phyloP scores from a whole-genome alignment of 2,329 filamentous ascomycete genomes.

The Paecilomyces sp. region DNA sequence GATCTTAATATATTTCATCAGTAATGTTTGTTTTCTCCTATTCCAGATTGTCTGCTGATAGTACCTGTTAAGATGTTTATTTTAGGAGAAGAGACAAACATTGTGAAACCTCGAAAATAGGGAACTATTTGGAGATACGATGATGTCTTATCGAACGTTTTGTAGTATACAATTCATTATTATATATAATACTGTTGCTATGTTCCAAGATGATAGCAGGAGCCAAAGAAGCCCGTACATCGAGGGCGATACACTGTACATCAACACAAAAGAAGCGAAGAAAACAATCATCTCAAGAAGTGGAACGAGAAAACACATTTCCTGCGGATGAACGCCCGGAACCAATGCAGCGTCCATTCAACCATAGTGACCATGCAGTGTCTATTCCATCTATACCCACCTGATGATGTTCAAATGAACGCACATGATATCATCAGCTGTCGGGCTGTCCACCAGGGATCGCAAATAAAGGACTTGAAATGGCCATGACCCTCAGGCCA shows the following conservation, averaged over 20 bases:
- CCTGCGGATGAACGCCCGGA: background rate
- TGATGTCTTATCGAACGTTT: background rate
- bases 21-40: too few species aligned
- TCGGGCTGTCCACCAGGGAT: background rate
- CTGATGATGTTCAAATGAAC: background rate
- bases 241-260: background rate
- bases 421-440: background rate
- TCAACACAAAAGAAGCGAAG: background rate
- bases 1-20: too few species aligned
- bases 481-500: background rate
- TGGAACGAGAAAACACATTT: background rate
- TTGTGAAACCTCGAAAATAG: too few species aligned
- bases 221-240: background rate
- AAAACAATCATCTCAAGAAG: background rate
- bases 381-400: background rate
- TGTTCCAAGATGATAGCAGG: background rate
- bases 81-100: too few species aligned
- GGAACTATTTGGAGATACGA: too few species aligned
- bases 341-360: background rate
- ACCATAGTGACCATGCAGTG: background rate
- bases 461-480: background rate
- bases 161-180: background rate
- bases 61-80: too few species aligned
- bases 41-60: too few species aligned
- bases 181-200: background rate